Percentiles rank a stretch among this genome's conserved stretches.
These are phyloP conservation scores for Neofusicoccum sp. DNA, from an alignment of 2,329 filamentous ascomycete genomes.

Conservation along the genomic window DNA sequence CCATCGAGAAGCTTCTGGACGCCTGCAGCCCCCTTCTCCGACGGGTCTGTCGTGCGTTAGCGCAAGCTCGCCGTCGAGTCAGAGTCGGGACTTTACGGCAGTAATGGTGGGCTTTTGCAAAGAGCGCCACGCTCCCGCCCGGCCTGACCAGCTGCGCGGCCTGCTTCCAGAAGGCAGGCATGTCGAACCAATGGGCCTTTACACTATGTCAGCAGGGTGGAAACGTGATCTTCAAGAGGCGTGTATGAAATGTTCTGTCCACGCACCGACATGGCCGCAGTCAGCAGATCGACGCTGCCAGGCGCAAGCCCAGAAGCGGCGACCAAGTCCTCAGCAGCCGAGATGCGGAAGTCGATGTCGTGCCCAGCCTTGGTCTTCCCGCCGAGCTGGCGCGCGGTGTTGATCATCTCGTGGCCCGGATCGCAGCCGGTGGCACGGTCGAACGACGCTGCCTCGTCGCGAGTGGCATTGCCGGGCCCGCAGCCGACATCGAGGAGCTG, in stretches of 20 bases:
- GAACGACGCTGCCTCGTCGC: constrained; percentile 49
- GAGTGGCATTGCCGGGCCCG: constrained; percentile 53
- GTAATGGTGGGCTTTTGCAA: constrained; percentile 32
- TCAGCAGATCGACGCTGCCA: constrained; percentile 50
- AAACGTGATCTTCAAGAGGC: neutral
- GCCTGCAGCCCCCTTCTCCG: constrained; percentile 41
- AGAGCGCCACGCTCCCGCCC: constrained; percentile 56
- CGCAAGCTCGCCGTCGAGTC: neutral
- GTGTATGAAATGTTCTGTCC: neutral
- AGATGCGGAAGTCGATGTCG: constrained; percentile 43
- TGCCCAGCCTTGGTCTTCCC: constrained; percentile 30
- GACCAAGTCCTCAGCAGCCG: constrained; percentile 47
- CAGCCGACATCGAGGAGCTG: constrained; percentile 56
- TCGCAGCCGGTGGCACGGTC: constrained; percentile 50
- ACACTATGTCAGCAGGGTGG: too few species aligned
- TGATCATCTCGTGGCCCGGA: constrained; percentile 55
- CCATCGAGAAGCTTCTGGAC: constrained; percentile 44
- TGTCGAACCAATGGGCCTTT: constrained; percentile 57
- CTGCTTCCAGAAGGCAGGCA: constrained; percentile 49
- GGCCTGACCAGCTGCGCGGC: constrained; percentile 51
- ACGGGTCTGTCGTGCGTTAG: constrained; percentile 21
- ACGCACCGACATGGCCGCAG: constrained; percentile 43
- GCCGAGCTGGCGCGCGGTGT: constrained; percentile 41
- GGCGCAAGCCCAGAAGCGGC: constrained; percentile 30
- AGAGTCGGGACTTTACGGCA: neutral